A percentile compares a stretch with the other conserved stretches of the same genome.
phyloP scores from a whole-genome alignment of 2,329 filamentous ascomycete species.

The Thermomyces lanuginosus region DNA sequence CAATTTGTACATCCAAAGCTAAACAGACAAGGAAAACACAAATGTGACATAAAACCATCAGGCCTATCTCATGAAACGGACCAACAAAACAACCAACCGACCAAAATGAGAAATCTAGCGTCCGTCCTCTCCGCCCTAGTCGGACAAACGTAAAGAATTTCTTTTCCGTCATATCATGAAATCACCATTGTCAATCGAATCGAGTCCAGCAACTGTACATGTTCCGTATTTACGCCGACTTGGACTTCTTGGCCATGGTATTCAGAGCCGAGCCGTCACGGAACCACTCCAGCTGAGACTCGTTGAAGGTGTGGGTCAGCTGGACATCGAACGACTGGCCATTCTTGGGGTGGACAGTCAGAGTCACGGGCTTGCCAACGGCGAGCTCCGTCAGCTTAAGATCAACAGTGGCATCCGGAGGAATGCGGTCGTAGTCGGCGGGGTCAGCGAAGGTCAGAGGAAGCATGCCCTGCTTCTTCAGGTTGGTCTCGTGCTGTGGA shows the following conservation, averaged over 20 bases:
- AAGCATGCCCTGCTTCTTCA: constrained; percentile 99
- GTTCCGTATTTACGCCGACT: constrained; percentile 13
- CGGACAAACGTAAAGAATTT: too few species aligned
- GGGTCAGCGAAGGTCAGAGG: constrained; percentile 89
- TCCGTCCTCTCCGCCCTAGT: too few species aligned
- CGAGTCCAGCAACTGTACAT: constrained; percentile 1
- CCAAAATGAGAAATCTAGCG: background rate
- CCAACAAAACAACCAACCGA: constrained; percentile 1
- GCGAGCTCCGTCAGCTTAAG: constrained; percentile 75
- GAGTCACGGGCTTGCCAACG: constrained; percentile 82
- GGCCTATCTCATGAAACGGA: too few species aligned
- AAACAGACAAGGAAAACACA: too few species aligned
- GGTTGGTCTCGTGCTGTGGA: constrained; percentile 79
- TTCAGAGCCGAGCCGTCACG: constrained; percentile 94
- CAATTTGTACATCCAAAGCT: too few species aligned
- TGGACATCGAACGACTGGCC: constrained; percentile 65
- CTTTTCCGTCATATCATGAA: too few species aligned
- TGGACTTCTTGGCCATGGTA: constrained; percentile 73
- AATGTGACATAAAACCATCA: too few species aligned
- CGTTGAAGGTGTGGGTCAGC: constrained; percentile 94
- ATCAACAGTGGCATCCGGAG: constrained; percentile 82
- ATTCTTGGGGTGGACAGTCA: constrained; percentile 81
- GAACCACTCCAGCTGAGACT: constrained; percentile 97
- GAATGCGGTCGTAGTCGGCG: constrained; percentile 94
- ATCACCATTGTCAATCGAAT: too few species aligned